Percentiles rank a stretch among this genome's conserved stretches.
Conservation (phyloP, 768 basidiomycete species). For the Flagelloscypha sp. region DNA sequence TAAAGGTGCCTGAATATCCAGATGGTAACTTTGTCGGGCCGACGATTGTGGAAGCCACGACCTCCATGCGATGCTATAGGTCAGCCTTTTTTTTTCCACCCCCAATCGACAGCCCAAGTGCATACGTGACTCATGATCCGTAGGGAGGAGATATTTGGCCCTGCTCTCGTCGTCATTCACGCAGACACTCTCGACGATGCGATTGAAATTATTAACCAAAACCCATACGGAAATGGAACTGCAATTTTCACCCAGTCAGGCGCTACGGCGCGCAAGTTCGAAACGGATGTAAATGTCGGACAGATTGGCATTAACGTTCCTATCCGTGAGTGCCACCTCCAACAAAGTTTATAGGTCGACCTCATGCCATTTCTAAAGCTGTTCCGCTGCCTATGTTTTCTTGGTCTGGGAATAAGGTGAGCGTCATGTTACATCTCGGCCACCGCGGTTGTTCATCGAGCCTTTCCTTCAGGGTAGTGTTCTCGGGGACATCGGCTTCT, state of each 20-base stretch:
- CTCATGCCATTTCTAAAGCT: neutral
- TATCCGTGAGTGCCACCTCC: constrained; percentile 81
- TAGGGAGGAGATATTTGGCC: constrained; percentile 94
- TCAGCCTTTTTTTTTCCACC: constrained; percentile 25
- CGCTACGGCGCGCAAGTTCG: constrained; percentile 90
- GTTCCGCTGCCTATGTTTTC: constrained; percentile 75
- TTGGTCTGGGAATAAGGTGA: constrained; percentile 89
- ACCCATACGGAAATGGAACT: constrained; percentile 89
- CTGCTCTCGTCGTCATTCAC: constrained; percentile 69
- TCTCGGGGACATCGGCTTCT: constrained; percentile 84
- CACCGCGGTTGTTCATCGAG: constrained; percentile 1
- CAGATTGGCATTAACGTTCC: constrained; percentile 93
- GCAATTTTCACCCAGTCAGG: constrained; percentile 96
- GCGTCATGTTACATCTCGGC: constrained; percentile 3
- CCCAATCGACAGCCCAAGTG: neutral
- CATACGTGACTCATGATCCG: neutral
- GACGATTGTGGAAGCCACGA: constrained; percentile 78
- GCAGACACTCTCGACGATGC: constrained; percentile 87
- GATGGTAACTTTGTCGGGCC: constrained; percentile 94
- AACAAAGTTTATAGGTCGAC: neutral
- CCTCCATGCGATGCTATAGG: constrained; percentile 83
- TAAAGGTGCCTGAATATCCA: constrained; percentile 64
- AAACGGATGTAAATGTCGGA: constrained; percentile 79
- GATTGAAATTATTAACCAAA: constrained; percentile 80
- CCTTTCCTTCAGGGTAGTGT: constrained; percentile 45